Evolutionary conservation across 2,329 filamentous ascomycete species (phyloP).

Genomic region (Trichophyton schoenleinii): DNA sequence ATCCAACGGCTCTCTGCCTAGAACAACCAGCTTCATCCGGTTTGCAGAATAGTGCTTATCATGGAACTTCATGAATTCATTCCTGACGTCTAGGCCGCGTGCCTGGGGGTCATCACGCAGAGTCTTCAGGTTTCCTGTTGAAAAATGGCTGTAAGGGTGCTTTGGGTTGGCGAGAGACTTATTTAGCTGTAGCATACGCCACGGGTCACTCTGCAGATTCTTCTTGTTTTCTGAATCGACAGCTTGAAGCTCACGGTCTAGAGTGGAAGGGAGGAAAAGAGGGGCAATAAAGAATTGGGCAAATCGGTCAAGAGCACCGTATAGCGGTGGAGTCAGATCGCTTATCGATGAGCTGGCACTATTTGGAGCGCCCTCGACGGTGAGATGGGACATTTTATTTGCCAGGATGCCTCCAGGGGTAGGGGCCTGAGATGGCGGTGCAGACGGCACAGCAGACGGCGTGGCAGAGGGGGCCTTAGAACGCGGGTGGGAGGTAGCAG

Average conservation of each 20-base stretch:
- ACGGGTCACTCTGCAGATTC: conserved; percentile 81
- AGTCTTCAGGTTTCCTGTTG: conserved; percentile 76
- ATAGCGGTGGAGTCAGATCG: conserved; percentile 45
- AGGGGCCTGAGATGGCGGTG: conserved; percentile 5
- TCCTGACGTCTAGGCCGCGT: conserved; percentile 68
- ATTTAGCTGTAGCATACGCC: conserved; percentile 76
- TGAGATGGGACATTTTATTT: conserved; percentile 11
- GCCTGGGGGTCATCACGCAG: conserved; percentile 71
- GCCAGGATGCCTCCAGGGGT: conserved; percentile 7
- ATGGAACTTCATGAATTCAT: conserved; percentile 89
- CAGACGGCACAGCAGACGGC: conserved; percentile 5
- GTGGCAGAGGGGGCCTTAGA: conserved; percentile 6
- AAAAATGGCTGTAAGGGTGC: conserved; percentile 84
- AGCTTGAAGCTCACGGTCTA: conserved; percentile 76
- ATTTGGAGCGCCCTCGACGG: conserved; percentile 12
- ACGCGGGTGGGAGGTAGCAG: conserved; percentile 50
- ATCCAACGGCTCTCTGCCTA: conserved; percentile 71
- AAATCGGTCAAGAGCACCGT: conserved; percentile 78
- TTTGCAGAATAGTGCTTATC: conserved; percentile 84
- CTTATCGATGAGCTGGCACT: conserved; percentile 15
- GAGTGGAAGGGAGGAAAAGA: conserved; percentile 68
- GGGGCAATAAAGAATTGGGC: conserved; percentile 88
- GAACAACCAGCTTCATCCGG: conserved; percentile 77
- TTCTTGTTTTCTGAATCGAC: conserved; percentile 98
- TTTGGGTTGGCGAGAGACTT: conserved; percentile 78